Evolutionary conservation across 805 yeast genomes (phyloP), one percentile per base, ranked within the genome.

Genomic region (Ogataea haglerorum): DNA sequence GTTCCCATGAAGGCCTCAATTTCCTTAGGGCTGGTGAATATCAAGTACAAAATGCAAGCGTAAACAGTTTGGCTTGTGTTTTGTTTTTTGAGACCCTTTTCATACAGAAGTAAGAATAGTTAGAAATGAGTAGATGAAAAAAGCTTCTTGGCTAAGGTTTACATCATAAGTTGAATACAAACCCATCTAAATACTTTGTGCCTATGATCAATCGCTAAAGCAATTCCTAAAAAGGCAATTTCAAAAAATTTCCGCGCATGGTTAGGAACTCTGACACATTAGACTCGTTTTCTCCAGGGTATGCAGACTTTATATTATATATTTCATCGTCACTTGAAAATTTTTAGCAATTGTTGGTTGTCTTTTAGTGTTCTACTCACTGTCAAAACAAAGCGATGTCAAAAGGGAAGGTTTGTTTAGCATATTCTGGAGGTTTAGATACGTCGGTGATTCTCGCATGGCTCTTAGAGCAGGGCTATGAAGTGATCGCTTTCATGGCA

Each of bases 371-470:
- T 6, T 19, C 5, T 14, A 30, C 24, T 15, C 19, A 10, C 29
- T 33, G 22, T 30, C 21, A 19, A 19, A 27, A 28, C 24, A 29
- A 27, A 28, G 15, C 22, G 14, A 90, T 90, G 97, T 83, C 95
- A 37, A 91, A 93, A 70, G 99, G 99, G 64, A 91, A 91, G 73
- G 99, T 93, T 67, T 93, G 99, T 78, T 80, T 93, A 66, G 99
- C 99, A 42, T 93, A 93, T 75, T 93, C 98, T 37, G 99, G 99
- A 60, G 99, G 99, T 73, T 78, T 93, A 59, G 99, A 93, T 65
- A 93, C 99, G 76, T 90, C 97, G 19, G 85, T 93, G 48, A 93
- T 93, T 60, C 80, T 93, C 54, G 99, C 99, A 34, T 93, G 99
- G 99, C 79, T 93, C 66, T 76, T 93, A 53, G 99, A 93, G 68